Evolutionary conservation across 139 green algal species (phyloP).

Genomic region (Asterochloris sp.): DNA sequence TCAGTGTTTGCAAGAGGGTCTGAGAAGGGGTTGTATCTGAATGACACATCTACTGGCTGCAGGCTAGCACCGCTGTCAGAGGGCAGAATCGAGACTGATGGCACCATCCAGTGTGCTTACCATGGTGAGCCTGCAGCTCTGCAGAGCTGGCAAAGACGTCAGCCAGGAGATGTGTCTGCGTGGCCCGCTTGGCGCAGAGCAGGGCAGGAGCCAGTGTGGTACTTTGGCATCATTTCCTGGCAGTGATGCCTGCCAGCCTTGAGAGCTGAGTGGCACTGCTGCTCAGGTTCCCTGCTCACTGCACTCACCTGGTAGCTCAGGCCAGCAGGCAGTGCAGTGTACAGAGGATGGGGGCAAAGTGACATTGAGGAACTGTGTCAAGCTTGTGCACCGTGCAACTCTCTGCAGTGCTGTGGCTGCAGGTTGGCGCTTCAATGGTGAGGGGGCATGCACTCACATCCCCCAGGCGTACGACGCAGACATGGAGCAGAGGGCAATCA

Average conservation of each 20-base stretch:
- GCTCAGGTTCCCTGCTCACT: too few species aligned
- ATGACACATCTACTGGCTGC: neutral
- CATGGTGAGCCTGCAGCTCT: conserved; percentile 27
- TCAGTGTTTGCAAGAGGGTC: too few species aligned
- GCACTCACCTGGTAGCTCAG: too few species aligned
- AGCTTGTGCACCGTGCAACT: neutral
- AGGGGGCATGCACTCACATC: conserved; percentile 40
- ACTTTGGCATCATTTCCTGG: too few species aligned
- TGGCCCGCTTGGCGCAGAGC: too few species aligned
- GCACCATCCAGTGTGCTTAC: conserved; percentile 51
- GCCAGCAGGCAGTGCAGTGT: too few species aligned
- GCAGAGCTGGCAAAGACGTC: too few species aligned
- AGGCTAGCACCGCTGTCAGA: conserved; percentile 56
- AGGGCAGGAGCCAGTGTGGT: too few species aligned
- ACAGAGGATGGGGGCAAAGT: too few species aligned
- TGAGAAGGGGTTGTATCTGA: neutral
- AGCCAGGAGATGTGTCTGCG: conserved; percentile 27
- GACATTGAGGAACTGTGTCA: too few species aligned
- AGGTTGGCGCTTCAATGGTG: conserved; percentile 24
- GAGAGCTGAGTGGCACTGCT: too few species aligned
- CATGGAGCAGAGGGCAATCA: neutral
- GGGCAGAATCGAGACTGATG: conserved; percentile 41
- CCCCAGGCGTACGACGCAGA: conserved; percentile 25
- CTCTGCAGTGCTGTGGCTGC: neutral
- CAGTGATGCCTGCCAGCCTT: too few species aligned